Evolutionary conservation across 1,284 basidiomycete genomes (phyloP), one percentile per base, ranked within the genome.

Genomic region (Violaceomyces palustris): DNA sequence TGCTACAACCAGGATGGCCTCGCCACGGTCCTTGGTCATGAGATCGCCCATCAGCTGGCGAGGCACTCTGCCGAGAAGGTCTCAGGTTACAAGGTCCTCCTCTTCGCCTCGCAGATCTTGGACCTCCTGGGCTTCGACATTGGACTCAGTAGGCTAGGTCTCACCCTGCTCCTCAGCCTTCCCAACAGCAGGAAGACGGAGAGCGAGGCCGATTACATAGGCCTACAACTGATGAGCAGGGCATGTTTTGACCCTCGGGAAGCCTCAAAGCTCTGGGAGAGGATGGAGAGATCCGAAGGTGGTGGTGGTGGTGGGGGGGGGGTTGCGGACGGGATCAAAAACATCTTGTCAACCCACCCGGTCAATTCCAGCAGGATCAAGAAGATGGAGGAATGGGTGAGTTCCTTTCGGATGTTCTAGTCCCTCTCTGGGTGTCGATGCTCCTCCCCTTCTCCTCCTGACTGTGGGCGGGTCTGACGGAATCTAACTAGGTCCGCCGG

Each of bases 181-280:
- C 91, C 91, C 0, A 90, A 94, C 72, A 89, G 86, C 1, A 79
- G 91, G 37, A 82, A 77, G 22, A 81, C 84, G 37, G 90, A 93
- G 71, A 77, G 80, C 4, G 91, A 96, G 80, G 87, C 86, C 80
- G 43, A 48, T 69, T 79, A 80, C 24, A 83, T 90, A 36, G 88
- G 88, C 6, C 69, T 90, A 40, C 78, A 78, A 11, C 59, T 75
- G 29, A 74, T 73, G 43, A 64, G 66, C 15, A 41, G 77, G 44
- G 89, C 88, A 0, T 92, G 89, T 72, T 92, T 81, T 65, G 80
- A 91, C 64, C 88, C 88, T 1, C 74, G 74, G 18, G 85, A 84
- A 41, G 82, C 88, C 15, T 50, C 54, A 15, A 37, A 28, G 31
- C n/a, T 64, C 25, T 62, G 66, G 63, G 45, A 50, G 30, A 47